phyloP scores from a whole-genome alignment of 2,329 filamentous ascomycete species.

The Cyanodermella asteris region DNA sequence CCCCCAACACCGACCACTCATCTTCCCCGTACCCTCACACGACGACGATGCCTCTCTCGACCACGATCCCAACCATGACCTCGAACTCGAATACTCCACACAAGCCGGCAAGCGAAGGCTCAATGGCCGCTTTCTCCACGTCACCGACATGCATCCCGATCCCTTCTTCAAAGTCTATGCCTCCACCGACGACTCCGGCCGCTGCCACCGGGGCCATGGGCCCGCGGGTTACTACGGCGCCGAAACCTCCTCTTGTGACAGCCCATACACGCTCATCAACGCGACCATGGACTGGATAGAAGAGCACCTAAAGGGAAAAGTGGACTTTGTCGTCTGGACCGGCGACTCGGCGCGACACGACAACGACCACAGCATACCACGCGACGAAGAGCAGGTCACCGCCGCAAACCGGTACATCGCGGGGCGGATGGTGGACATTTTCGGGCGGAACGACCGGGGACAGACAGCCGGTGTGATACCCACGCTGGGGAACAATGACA shows the following conservation, averaged over 20 bases:
- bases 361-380: slow-evolving; percentile 60
- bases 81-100: too few relatives aligned
- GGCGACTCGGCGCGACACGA: slow-evolving; percentile 80
- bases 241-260: slow-evolving; percentile 74
- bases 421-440: slow-evolving; percentile 53
- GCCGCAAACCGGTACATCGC: slow-evolving; percentile 55
- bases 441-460: slow-evolving; percentile 32
- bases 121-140: slow-evolving; percentile 67
- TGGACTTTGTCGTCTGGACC: slow-evolving; percentile 88
- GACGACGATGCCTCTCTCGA: too few relatives aligned
- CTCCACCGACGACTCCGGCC: slow-evolving; percentile 42
- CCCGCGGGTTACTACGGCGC: slow-evolving; percentile 63
- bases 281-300: slow-evolving; percentile 80
- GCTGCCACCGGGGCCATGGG: slow-evolving; percentile 63
- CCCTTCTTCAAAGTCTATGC: slow-evolving; percentile 63
- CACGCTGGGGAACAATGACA: slow-evolving; percentile 91
- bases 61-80: too few relatives aligned
- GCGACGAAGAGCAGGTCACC: slow-evolving; percentile 54
- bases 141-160: slow-evolving; percentile 91
- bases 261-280: slow-evolving; percentile 58
- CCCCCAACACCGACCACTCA: too few relatives aligned
- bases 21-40: too few relatives aligned
- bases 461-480: slow-evolving; percentile 59
- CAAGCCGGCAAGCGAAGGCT: too few relatives aligned
- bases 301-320: slow-evolving; percentile 49